Conservation (phyloP, 2,329 filamentous ascomycete genomes). For the Pyricularia sp. region DNA sequence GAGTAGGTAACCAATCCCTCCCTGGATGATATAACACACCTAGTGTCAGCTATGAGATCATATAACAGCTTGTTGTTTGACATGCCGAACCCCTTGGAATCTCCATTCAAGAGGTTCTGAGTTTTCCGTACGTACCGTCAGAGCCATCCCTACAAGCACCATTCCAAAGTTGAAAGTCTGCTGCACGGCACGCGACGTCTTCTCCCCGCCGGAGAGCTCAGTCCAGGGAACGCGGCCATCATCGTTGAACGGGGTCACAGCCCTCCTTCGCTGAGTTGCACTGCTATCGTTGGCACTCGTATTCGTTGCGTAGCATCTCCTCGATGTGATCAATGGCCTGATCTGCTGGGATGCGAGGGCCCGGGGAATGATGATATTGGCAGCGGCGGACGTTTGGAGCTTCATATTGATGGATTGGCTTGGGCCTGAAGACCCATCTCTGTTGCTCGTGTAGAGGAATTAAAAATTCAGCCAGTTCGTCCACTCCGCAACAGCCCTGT, state of each 20-base stretch:
- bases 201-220: constrained; percentile 66
- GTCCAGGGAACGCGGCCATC: constrained; percentile 75
- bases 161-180: constrained; percentile 83
- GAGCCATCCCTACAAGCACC: constrained; percentile 61
- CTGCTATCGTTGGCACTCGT: constrained; percentile 28
- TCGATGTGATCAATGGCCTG: constrained; percentile 14
- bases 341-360: neutral
- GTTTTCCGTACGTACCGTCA: constrained; percentile 49
- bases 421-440: neutral
- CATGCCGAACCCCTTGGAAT: neutral
- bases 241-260: constrained; percentile 79
- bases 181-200: constrained; percentile 76
- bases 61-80: neutral
- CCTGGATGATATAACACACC: constrained; percentile 31
- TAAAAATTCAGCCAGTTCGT: neutral
- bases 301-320: constrained; percentile 51
- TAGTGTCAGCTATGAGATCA: neutral
- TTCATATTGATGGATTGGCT: constrained; percentile 3
- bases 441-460: neutral
- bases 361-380: constrained; percentile 5
- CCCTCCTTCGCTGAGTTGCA: constrained; percentile 46
- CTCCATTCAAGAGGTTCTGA: neutral
- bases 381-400: constrained; percentile 2
- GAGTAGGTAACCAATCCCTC: constrained; percentile 67
- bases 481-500: neutral